A percentile compares a stretch with the other conserved stretches of the same genome.
These are phyloP conservation scores for Septoria linicola DNA, from an alignment of 2,329 filamentous ascomycete genomes.

Conservation along the genomic window DNA sequence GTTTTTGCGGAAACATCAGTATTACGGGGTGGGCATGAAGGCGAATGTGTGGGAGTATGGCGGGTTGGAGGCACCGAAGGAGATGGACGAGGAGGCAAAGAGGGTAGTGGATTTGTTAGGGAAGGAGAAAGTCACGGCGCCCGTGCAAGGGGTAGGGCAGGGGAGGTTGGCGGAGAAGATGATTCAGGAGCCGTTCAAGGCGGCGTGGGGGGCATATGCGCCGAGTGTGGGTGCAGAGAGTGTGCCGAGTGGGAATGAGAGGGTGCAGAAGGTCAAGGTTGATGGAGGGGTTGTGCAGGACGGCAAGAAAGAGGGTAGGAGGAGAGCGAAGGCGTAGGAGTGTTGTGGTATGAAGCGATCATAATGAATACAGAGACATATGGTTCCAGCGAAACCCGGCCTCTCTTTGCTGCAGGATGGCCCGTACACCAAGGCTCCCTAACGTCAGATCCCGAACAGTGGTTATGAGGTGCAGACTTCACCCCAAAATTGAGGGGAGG, in stretches of 20 bases:
- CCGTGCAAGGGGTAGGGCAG: neutral
- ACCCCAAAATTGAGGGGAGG: too few relatives aligned
- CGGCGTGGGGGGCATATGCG: constrained; percentile 30
- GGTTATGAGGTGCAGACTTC: too few relatives aligned
- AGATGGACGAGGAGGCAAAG: constrained; percentile 28
- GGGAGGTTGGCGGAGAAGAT: constrained; percentile 1
- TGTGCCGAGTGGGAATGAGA: constrained; percentile 14
- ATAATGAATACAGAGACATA: too few relatives aligned
- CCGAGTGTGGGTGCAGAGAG: constrained; percentile 30
- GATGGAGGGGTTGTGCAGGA: too few relatives aligned
- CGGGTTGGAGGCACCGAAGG: constrained; percentile 44
- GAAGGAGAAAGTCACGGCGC: neutral
- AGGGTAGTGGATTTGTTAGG: constrained; percentile 2
- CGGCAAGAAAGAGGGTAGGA: too few relatives aligned
- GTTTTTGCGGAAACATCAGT: constrained; percentile 86
- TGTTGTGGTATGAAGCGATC: too few relatives aligned
- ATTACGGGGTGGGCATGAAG: constrained; percentile 98
- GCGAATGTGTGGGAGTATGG: constrained; percentile 93
- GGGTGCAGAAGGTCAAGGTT: constrained; percentile 1
- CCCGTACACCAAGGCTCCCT: too few relatives aligned
- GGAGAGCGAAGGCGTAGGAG: too few relatives aligned
- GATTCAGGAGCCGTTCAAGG: constrained; percentile 36
- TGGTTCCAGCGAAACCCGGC: too few relatives aligned
- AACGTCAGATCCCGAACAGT: too few relatives aligned
- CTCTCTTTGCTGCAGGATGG: too few relatives aligned